phyloP scores from a whole-genome alignment of 305 asterid species.

The Ilex paraguariensis region DNA sequence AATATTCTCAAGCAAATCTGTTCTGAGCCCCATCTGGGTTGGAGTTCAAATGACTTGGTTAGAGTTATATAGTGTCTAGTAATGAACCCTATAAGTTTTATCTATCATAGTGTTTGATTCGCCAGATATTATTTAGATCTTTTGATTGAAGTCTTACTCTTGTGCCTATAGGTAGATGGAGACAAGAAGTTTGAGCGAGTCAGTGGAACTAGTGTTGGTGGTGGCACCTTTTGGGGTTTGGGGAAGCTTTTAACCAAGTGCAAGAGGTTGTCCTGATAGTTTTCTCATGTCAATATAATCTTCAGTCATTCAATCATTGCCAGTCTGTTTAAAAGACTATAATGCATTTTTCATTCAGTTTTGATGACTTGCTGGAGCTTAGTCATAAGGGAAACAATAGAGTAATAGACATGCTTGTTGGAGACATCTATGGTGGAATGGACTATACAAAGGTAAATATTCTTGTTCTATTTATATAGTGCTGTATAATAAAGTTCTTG shows the following conservation, averaged over 20 bases:
- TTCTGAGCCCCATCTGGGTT: too few relatives aligned
- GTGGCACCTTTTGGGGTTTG: conserved; percentile 98
- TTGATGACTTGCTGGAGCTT: conserved; percentile 83
- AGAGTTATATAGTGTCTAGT: too few relatives aligned
- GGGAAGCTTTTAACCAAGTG: conserved; percentile 91
- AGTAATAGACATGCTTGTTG: conserved; percentile 94
- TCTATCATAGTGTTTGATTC: too few relatives aligned
- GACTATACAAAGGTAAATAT: conserved; percentile 74
- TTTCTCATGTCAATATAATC: conserved; percentile 13
- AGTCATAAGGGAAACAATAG: conserved; percentile 84
- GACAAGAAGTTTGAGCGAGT: conserved; percentile 76
- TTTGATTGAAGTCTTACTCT: not conserved
- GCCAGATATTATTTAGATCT: not conserved
- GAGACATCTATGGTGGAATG: conserved; percentile 86
- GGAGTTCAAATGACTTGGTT: too few relatives aligned
- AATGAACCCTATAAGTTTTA: too few relatives aligned
- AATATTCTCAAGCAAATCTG: too few relatives aligned
- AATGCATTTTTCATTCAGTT: conserved; percentile 36
- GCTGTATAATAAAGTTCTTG: too few relatives aligned
- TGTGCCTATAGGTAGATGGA: conserved; percentile 72
- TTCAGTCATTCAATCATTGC: conserved; percentile 25
- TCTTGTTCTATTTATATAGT: not conserved
- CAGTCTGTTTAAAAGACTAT: too few relatives aligned
- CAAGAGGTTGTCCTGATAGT: conserved; percentile 53
- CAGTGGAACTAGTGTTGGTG: conserved; percentile 97